phyloP scores from a whole-genome alignment of 805 yeast genomes.

The Yamadazyma scolyti region DNA sequence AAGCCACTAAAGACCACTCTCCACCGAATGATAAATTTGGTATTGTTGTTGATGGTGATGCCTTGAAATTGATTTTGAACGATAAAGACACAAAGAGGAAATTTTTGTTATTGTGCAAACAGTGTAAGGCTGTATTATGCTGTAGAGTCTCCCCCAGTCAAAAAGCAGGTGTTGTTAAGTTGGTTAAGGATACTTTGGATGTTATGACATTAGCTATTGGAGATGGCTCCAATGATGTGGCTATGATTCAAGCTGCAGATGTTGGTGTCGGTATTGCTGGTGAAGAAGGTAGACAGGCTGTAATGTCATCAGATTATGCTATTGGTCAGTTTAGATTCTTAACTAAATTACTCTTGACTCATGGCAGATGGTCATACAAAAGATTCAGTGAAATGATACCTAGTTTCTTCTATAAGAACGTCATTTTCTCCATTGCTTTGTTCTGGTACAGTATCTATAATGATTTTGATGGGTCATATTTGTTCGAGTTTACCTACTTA shows the following conservation, averaged over 20 bases:
- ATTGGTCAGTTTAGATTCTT: constrained; percentile 77
- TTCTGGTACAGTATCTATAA: constrained; percentile 79
- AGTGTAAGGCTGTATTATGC: constrained; percentile 77
- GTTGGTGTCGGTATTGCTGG: constrained; percentile 90
- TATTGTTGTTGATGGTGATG: constrained; percentile 78
- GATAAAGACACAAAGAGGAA: constrained; percentile 45
- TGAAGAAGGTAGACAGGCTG: constrained; percentile 89
- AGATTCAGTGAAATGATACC: constrained; percentile 83
- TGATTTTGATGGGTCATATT: constrained; percentile 75
- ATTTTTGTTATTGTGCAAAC: constrained; percentile 69
- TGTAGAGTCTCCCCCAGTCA: constrained; percentile 89
- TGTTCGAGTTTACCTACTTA: constrained; percentile 73
- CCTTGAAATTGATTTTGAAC: constrained; percentile 46
- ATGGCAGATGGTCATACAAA: constrained; percentile 86
- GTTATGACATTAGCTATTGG: constrained; percentile 89
- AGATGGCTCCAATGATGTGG: constrained; percentile 87
- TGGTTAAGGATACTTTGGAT: constrained; percentile 68
- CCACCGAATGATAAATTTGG: constrained; percentile 69
- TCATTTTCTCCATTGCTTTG: constrained; percentile 66
- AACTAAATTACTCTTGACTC: constrained; percentile 63
- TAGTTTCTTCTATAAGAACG: constrained; percentile 74
- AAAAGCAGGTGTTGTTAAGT: constrained; percentile 76
- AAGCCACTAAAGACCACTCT: constrained; percentile 53
- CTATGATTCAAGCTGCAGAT: constrained; percentile 87
- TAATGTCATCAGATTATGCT: constrained; percentile 84